Base-by-base conservation (phyloP, 495 filamentous ascomycete species). In the Opeltia flavorubescens region DNA sequence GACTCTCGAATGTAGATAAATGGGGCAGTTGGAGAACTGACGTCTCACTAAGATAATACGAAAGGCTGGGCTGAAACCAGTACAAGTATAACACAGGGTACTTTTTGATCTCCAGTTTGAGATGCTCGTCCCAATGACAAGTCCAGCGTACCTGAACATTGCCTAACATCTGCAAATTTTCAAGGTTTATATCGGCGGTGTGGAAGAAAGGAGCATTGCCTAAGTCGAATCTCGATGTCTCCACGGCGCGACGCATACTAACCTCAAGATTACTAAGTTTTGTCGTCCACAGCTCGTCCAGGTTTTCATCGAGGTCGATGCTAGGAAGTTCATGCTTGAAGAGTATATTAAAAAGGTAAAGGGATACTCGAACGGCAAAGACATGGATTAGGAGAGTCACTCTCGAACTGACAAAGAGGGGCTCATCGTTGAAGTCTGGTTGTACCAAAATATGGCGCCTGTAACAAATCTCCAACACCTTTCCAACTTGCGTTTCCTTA, bases 71-170 rank as follows among this genome's bases (percentile, higher is more conserved):
- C 12, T 38, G 6, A 24, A 47, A 47, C 44, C 44, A 47, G 31
- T 47, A 47, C 1, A 47, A 5, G 17, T 24, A 35, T 7, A 47
- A 9, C 1, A 47, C 31, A 5, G 2, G 2, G 5, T 21, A 4
- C 1, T 13, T 12, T 24, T 33, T 36, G 1, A 9, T 47, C 7
- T 36, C 18, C 5, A 47, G 21, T 30, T 47, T 5, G 5, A 47
- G 31, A 36, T 47, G 30, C 30, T 47, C 44, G 44, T 47, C 44
- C 44, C 44, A 47, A n/a, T 36, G 36, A 15, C 12, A 3, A 5
- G 31, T 36, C 44, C 44, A 47, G 11, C 20, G 1, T 4, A 47
- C 15, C 12, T 36, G 2, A 3, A 47, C 5, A 5, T 25, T 5
- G 18, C 44, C 44, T n/a, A 47, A 1, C 11, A 15, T 34, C 15